Evolutionary conservation across 305 asterid genomes (phyloP).

Genomic region (Fraxinus floribunda): DNA sequence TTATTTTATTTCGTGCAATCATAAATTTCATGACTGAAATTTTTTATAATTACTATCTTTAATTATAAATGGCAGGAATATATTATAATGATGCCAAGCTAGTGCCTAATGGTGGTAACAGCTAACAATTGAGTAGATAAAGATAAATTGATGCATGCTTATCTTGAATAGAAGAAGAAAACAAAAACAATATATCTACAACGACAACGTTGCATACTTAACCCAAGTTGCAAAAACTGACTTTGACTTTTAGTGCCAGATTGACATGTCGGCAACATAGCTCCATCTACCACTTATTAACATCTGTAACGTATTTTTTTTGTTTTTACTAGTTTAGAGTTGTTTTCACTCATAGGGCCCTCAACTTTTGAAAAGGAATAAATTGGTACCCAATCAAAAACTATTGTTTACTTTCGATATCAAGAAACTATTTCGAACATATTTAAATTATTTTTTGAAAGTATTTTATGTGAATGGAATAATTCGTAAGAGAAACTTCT

Average conservation of each 20-base stretch:
- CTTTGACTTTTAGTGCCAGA: conserved; percentile 30
- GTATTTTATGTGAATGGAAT: neutral
- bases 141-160: conserved; percentile 24
- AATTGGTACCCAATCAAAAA: neutral
- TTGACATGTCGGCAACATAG: conserved; percentile 49
- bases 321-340: neutral
- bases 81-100: neutral
- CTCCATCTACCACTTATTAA: neutral
- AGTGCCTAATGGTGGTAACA: conserved; percentile 11
- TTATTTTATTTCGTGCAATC: too few relatives aligned
- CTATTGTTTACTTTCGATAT: neutral
- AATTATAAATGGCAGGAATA: neutral
- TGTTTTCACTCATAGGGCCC: neutral
- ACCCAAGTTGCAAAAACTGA: conserved; percentile 31
- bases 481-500: neutral
- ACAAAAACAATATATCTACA: conserved; percentile 17
- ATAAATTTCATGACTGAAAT: too few relatives aligned
- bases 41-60: neutral
- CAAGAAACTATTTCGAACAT: too few relatives aligned
- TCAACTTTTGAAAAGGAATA: neutral
- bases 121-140: neutral
- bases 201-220: conserved; percentile 5
- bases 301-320: neutral
- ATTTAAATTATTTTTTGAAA: too few relatives aligned
- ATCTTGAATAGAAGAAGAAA: conserved; percentile 32